Percentiles rank a stretch among this genome's conserved stretches.
These are phyloP conservation scores for Capsicum rhomboideum DNA, from an alignment of 257 asterid species.

Conservation along the genomic window DNA sequence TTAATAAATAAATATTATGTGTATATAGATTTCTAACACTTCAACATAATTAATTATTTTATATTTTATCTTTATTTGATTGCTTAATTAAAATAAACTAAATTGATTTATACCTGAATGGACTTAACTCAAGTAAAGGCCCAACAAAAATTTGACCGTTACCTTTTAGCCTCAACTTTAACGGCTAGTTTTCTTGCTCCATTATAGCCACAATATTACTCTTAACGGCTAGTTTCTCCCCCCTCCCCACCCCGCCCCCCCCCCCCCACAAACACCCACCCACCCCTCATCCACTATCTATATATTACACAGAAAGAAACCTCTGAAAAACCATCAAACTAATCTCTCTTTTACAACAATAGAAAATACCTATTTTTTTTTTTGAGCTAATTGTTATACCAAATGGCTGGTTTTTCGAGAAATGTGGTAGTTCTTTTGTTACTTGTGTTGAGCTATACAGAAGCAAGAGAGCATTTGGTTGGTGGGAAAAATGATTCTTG, in stretches of 20 bases:
- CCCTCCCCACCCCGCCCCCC: too few relatives aligned
- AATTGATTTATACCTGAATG: too few relatives aligned
- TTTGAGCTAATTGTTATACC: neutral
- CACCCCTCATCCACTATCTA: neutral
- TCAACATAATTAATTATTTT: too few relatives aligned
- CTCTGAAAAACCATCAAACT: neutral
- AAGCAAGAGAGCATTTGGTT: slow-evolving; percentile 49
- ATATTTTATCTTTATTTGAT: too few relatives aligned
- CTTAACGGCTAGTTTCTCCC: slow-evolving; percentile 5
- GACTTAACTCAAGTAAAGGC: neutral
- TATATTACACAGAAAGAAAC: neutral
- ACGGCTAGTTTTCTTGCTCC: neutral
- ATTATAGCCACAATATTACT: neutral
- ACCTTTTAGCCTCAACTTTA: neutral
- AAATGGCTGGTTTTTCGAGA: slow-evolving; percentile 21
- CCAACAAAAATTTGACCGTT: neutral
- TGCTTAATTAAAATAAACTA: too few relatives aligned
- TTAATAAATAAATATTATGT: too few relatives aligned
- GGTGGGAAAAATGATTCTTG: slow-evolving; percentile 59
- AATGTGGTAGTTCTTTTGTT: neutral
- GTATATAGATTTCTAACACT: too few relatives aligned
- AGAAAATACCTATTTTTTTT: neutral
- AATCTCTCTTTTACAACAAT: neutral
- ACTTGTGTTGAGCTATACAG: slow-evolving; percentile 28
- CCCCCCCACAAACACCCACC: too few relatives aligned